These are phyloP conservation scores for Scopulariopsis brevicaulis DNA, from an alignment of 2,329 filamentous ascomycete species.

Conservation along the genomic window DNA sequence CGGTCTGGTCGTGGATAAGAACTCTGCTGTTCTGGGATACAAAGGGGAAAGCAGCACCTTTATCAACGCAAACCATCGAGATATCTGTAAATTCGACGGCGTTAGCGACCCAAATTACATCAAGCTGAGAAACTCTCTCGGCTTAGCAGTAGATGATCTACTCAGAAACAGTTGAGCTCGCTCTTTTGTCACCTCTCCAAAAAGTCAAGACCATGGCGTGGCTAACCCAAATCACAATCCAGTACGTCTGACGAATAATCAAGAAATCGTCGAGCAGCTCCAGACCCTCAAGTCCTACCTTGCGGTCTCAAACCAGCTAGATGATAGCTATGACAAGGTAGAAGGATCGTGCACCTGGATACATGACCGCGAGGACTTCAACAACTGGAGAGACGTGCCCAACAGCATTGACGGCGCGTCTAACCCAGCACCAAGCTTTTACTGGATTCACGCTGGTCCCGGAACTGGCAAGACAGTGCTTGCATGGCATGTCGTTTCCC, in stretches of 20 bases:
- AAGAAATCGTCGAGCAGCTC: background rate
- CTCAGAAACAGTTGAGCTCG: background rate
- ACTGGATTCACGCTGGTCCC: background rate
- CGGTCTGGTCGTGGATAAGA: constrained; percentile 17
- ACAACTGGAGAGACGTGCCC: constrained; percentile 12
- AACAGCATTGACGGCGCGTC: too few relatives aligned
- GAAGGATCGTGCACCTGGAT: constrained; percentile 20
- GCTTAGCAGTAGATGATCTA: background rate
- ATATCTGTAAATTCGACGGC: constrained; percentile 18
- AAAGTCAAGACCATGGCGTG: too few relatives aligned
- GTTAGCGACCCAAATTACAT: constrained; percentile 15
- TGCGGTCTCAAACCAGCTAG: constrained; percentile 7
- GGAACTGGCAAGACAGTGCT: background rate
- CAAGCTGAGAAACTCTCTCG: constrained; percentile 7
- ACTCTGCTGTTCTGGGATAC: constrained; percentile 17
- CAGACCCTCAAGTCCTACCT: constrained; percentile 2
- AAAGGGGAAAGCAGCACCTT: constrained; percentile 12
- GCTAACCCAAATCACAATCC: too few relatives aligned
- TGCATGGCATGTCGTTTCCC: background rate
- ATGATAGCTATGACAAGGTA: constrained; percentile 13
- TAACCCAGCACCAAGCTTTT: too few relatives aligned
- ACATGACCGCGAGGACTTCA: constrained; percentile 13
- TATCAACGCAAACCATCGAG: constrained; percentile 16
- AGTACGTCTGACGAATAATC: too few relatives aligned
- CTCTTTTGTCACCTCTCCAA: too few relatives aligned